Evolutionary conservation across 2,329 filamentous ascomycete genomes (phyloP).

Genomic region (Hypomyces rosellus): DNA sequence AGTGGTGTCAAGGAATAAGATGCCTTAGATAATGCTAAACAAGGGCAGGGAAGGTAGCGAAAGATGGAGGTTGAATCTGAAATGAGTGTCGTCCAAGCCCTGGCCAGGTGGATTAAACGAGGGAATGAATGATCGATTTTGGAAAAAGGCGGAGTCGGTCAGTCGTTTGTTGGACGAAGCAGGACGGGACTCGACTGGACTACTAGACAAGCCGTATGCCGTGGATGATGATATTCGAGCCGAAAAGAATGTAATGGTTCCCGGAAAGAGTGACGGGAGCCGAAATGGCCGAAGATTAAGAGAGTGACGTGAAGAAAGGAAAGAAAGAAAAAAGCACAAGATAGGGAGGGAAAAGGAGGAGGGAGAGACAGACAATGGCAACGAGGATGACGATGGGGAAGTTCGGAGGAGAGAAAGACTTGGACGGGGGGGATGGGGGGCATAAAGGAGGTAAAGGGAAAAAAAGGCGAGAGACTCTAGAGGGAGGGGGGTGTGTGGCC

Average conservation of each 20-base stretch:
- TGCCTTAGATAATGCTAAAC: not conserved
- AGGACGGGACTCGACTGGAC: not conserved
- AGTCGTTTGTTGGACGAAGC: slow-evolving; percentile 1
- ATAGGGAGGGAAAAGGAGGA: slow-evolving; percentile 28
- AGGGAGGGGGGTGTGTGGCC: no score
- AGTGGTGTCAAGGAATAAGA: not conserved
- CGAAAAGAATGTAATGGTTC: slow-evolving; percentile 39
- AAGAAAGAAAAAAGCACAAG: slow-evolving; percentile 32
- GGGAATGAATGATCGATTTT: slow-evolving; percentile 6
- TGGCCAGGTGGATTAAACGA: slow-evolving; percentile 14
- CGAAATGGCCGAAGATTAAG: slow-evolving; percentile 39
- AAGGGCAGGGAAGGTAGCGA: slow-evolving; percentile 11
- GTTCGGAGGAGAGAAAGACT: slow-evolving; percentile 27
- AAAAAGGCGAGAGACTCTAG: slow-evolving; percentile 7
- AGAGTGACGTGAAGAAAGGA: slow-evolving; percentile 46
- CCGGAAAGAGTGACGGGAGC: slow-evolving; percentile 48
- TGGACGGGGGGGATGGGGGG: slow-evolving; percentile 32
- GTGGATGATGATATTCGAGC: slow-evolving; percentile 21
- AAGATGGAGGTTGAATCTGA: slow-evolving; percentile 14
- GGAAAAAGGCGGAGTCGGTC: slow-evolving; percentile 12
- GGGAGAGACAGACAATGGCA: slow-evolving; percentile 25
- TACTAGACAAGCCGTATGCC: slow-evolving; percentile 1
- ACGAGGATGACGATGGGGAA: slow-evolving; percentile 27
- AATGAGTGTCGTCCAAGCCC: slow-evolving; percentile 21
- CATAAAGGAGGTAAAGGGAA: slow-evolving; percentile 23